Percentiles rank a stretch among this genome's conserved stretches.
Evolutionary conservation across 805 yeast species (phyloP).

Genomic region (Metschnikowia similis): DNA sequence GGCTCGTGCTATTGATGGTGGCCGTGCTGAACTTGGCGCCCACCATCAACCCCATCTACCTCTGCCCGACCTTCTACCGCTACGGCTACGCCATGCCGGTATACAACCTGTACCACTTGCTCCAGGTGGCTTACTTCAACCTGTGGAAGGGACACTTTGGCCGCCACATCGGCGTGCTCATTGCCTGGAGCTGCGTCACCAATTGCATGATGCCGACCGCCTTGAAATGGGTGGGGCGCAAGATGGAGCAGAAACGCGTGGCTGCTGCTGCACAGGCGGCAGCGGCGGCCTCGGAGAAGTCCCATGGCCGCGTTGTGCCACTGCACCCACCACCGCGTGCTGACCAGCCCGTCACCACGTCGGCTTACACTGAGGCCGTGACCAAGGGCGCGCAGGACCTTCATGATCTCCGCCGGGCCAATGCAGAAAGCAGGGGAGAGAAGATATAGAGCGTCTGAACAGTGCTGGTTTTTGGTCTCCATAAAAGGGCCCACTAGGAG

Average conservation of each 20-base stretch:
- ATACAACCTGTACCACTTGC: constrained; percentile 24
- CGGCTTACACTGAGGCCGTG: neutral
- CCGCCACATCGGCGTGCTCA: constrained; percentile 27
- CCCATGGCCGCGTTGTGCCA: neutral
- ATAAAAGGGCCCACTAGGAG: no score
- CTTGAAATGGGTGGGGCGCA: constrained; percentile 18
- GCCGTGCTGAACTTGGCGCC: constrained; percentile 31
- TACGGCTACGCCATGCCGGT: constrained; percentile 39
- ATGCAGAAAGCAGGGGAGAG: neutral
- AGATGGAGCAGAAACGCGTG: constrained; percentile 8
- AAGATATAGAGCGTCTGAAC: no score
- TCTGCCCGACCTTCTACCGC: constrained; percentile 28
- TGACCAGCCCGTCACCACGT: neutral
- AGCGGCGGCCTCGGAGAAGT: neutral
- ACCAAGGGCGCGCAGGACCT: neutral
- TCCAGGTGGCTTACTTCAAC: constrained; percentile 30
- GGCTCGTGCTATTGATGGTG: constrained; percentile 24
- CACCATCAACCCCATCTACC: constrained; percentile 27
- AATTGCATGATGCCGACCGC: constrained; percentile 25
- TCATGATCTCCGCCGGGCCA: neutral
- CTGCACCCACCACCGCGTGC: no score
- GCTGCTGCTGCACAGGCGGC: constrained; percentile 8
- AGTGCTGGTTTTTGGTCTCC: no score
- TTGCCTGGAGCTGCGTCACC: constrained; percentile 28
- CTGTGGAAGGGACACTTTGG: constrained; percentile 34